Evolutionary conservation across 148 eudicot genomes (phyloP).

Genomic region (Chenopodium album): DNA sequence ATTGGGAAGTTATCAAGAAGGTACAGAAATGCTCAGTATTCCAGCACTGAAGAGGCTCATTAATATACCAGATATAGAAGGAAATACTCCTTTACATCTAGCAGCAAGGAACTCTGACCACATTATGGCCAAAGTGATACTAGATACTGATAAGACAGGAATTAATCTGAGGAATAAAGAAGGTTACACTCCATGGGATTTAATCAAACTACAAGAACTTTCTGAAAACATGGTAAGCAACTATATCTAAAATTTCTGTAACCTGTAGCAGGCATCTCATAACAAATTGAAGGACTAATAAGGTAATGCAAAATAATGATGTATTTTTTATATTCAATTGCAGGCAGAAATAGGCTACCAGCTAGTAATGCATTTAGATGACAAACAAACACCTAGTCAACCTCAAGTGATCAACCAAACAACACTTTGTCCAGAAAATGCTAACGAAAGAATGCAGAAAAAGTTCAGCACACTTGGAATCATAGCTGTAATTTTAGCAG

Average conservation of each 20-base stretch:
- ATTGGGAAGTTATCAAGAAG: slow-evolving; percentile 30
- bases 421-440: slow-evolving; percentile 6
- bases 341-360: slow-evolving; percentile 44
- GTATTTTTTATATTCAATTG: neutral
- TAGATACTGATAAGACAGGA: slow-evolving; percentile 30
- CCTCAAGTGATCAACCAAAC: slow-evolving; percentile 22
- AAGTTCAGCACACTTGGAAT: slow-evolving; percentile 38
- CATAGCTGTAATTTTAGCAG: slow-evolving; percentile 38
- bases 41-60: slow-evolving; percentile 29
- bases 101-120: slow-evolving; percentile 33
- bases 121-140: slow-evolving; percentile 32
- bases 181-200: slow-evolving; percentile 41
- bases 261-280: neutral
- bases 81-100: slow-evolving; percentile 45
- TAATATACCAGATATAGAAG: slow-evolving; percentile 39
- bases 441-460: slow-evolving; percentile 26
- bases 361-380: slow-evolving; percentile 33
- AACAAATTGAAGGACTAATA: neutral
- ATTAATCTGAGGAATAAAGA: slow-evolving; percentile 26
- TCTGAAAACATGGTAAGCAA: slow-evolving; percentile 42
- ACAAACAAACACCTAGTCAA: slow-evolving; percentile 15
- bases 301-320: neutral
- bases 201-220: slow-evolving; percentile 35
- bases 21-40: slow-evolving; percentile 25
- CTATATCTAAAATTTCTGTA: neutral